Conservation (phyloP, 2,329 filamentous ascomycete species). For the Pseudogymnoascus sp. region DNA sequence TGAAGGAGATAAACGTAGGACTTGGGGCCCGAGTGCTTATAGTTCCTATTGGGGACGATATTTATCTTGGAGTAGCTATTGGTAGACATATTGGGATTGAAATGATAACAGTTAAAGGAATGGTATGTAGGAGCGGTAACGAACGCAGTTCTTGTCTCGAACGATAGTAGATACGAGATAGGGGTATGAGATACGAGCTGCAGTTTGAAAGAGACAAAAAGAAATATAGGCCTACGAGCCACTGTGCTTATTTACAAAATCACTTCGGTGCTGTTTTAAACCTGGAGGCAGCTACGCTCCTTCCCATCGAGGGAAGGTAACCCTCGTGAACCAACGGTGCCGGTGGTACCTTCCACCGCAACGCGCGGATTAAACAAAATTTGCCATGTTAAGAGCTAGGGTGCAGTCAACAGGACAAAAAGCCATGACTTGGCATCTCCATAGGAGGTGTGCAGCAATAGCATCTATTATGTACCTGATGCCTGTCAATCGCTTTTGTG, state of each 20-base stretch:
- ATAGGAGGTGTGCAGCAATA: no score
- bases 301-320: not conserved
- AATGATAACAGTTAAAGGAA: not conserved
- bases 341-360: not conserved
- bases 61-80: conserved; percentile 35
- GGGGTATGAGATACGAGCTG: not conserved
- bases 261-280: not conserved
- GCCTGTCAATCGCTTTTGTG: not conserved
- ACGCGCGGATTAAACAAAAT: not conserved
- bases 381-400: not conserved
- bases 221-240: not conserved
- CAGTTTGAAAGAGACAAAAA: not conserved
- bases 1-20: conserved; percentile 53
- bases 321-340: not conserved
- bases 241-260: not conserved
- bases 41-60: conserved; percentile 49
- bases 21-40: conserved; percentile 50
- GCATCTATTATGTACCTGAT: not conserved
- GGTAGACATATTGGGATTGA: conserved; percentile 22
- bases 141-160: not conserved
- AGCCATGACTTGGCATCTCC: not conserved
- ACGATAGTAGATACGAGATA: not conserved
- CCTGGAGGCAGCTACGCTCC: not conserved
- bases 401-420: not conserved
- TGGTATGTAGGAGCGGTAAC: not conserved